Conservation (phyloP, 2,329 filamentous ascomycete species). For the Gaeumannomyces tritici region DNA sequence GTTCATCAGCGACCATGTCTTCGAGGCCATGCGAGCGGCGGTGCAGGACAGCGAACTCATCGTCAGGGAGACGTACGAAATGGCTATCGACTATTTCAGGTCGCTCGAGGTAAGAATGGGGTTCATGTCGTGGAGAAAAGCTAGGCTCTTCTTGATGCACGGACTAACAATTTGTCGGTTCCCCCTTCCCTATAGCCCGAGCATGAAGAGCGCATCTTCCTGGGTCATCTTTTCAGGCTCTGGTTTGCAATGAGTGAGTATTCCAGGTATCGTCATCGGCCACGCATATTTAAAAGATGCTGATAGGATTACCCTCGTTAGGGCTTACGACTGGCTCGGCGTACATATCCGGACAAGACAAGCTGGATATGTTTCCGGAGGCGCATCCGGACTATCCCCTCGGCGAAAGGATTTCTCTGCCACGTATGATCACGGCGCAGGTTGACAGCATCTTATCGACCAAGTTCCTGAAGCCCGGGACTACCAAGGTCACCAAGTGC, state of each 20-base stretch:
- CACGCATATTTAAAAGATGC: background rate
- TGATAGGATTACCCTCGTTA: conserved; percentile 11
- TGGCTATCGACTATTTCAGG: conserved; percentile 14
- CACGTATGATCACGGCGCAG: conserved; percentile 35
- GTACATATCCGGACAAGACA: conserved; percentile 28
- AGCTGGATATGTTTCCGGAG: conserved; percentile 27
- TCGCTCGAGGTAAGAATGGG: conserved; percentile 7
- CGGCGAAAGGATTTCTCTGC: conserved; percentile 24
- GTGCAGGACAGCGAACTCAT: conserved; percentile 12
- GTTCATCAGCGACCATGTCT: conserved; percentile 24
- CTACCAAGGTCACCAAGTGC: conserved; percentile 21
- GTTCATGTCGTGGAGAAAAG: background rate
- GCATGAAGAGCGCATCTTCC: conserved; percentile 15
- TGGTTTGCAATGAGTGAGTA: conserved; percentile 38
- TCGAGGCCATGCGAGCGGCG: conserved; percentile 19
- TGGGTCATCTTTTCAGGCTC: conserved; percentile 30
- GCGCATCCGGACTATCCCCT: conserved; percentile 25
- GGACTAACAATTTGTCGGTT: background rate
- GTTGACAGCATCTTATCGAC: conserved; percentile 31
- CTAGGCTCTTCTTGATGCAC: background rate
- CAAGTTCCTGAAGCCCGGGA: conserved; percentile 23
- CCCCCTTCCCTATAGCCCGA: background rate
- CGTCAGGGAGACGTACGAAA: conserved; percentile 18
- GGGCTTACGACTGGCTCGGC: conserved; percentile 35
- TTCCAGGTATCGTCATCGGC: background rate